Evolutionary conservation across 2,329 filamentous ascomycete genomes (phyloP).

Genomic region (Neobulgaria alba): DNA sequence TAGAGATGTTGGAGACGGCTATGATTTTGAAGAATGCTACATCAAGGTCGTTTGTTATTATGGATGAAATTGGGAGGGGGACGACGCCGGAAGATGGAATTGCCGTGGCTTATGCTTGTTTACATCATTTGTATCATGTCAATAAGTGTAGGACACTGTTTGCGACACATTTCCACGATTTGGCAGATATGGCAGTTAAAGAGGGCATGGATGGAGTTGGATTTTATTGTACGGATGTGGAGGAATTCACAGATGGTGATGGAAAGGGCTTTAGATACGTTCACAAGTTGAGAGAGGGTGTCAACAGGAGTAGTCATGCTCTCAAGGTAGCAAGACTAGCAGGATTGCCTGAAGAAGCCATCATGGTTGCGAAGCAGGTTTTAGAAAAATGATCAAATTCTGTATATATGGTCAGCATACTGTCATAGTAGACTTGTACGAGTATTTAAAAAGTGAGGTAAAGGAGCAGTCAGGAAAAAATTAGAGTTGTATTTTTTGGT

Average conservation of each 20-base stretch:
- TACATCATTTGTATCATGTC: conserved; percentile 71
- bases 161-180: conserved; percentile 85
- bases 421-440: conserved; percentile 33
- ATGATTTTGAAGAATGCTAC: conserved; percentile 83
- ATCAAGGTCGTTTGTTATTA: conserved; percentile 80
- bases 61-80: conserved; percentile 95
- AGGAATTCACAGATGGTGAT: conserved; percentile 46
- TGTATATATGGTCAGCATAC: conserved; percentile 45
- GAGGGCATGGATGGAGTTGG: conserved; percentile 37
- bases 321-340: conserved; percentile 89
- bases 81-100: conserved; percentile 89
- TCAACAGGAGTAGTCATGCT: conserved; percentile 84
- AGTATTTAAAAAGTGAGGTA: conserved; percentile 31
- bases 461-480: conserved; percentile 32
- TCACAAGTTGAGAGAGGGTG: conserved; percentile 69
- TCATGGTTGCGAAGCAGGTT: conserved; percentile 49
- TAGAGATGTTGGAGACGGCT: conserved; percentile 97
- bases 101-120: conserved; percentile 80
- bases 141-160: conserved; percentile 80
- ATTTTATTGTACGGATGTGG: conserved; percentile 78
- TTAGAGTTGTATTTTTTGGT: conserved; percentile 35
- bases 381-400: conserved; percentile 29
- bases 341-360: conserved; percentile 65
- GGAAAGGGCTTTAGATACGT: conserved; percentile 73
- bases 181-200: conserved; percentile 66